Conservation (phyloP, 2,329 filamentous ascomycete species). For the Sporothrix protearum region DNA sequence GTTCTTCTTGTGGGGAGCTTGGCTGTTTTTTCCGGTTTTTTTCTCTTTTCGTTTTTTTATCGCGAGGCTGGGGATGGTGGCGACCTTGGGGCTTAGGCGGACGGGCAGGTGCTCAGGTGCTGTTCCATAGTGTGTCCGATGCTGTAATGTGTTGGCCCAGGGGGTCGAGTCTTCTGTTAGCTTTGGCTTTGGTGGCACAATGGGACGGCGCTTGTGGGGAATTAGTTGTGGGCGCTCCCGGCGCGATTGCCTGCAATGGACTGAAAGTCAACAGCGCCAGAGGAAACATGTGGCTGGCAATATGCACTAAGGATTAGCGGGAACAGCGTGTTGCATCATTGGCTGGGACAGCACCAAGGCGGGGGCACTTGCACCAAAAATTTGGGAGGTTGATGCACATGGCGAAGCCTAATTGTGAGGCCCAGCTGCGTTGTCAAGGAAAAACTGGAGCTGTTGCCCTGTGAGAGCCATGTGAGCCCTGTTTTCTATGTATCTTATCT, state of each 20-base stretch:
- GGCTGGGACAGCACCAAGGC: not conserved
- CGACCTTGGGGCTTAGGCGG: not conserved
- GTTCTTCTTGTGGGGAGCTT: not conserved
- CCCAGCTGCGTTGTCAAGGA: not conserved
- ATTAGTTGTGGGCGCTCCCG: slow-evolving; percentile 1
- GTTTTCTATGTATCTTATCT: not conserved
- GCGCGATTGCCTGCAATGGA: not conserved
- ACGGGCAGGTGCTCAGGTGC: not conserved
- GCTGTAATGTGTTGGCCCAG: not conserved
- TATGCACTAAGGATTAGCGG: not conserved
- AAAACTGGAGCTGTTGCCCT: not conserved
- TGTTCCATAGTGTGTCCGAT: not conserved
- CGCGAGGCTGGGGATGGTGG: slow-evolving; percentile 18
- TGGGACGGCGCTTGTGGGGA: not conserved
- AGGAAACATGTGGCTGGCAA: not conserved
- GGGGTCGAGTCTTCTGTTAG: not conserved
- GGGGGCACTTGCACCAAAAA: not conserved
- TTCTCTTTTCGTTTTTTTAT: too few relatives aligned
- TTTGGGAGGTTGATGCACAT: not conserved
- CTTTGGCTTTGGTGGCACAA: not conserved
- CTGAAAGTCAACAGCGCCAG: not conserved
- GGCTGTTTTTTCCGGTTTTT: too few relatives aligned
- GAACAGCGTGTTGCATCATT: not conserved
- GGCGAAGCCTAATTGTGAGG: not conserved
- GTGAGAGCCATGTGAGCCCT: not conserved